Conservation (phyloP, 768 basidiomycete genomes). For the Lactarius deliciosus region DNA sequence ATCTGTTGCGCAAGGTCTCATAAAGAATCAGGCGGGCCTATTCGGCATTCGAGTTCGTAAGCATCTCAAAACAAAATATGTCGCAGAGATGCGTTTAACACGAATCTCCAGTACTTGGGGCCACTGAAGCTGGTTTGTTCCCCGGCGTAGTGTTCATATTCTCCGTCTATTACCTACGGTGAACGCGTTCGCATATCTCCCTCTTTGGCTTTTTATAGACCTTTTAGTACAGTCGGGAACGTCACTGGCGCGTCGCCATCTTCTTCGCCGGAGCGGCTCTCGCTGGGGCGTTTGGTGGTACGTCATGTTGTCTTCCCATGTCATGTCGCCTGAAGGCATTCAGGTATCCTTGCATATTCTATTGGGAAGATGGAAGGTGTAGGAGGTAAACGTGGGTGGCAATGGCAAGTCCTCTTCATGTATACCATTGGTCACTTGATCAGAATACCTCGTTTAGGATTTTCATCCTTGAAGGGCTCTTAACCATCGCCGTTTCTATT, state of each 20-base stretch:
- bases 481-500: conserved; percentile 50
- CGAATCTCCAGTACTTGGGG: conserved; percentile 47
- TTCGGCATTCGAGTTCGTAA: conserved; percentile 55
- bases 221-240: conserved; percentile 45
- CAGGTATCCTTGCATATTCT: conserved; percentile 56
- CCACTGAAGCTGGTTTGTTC: conserved; percentile 52
- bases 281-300: conserved; percentile 64
- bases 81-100: background rate
- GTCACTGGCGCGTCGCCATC: conserved; percentile 59
- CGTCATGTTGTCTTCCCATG: conserved; percentile 11
- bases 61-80: conserved; percentile 34
- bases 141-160: conserved; percentile 50
- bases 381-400: conserved; percentile 60
- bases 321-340: background rate
- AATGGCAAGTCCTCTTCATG: conserved; percentile 42
- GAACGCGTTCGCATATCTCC: background rate
- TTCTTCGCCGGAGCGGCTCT: conserved; percentile 63
- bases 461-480: conserved; percentile 55
- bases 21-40: conserved; percentile 52
- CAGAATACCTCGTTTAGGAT: conserved; percentile 41
- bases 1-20: conserved; percentile 54
- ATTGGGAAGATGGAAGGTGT: conserved; percentile 62
- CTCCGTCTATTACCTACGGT: conserved; percentile 57
- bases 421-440: background rate
- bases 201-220: conserved; percentile 2